Conservation (phyloP, 148 eudicot genomes). For the Diospyros kaki region DNA sequence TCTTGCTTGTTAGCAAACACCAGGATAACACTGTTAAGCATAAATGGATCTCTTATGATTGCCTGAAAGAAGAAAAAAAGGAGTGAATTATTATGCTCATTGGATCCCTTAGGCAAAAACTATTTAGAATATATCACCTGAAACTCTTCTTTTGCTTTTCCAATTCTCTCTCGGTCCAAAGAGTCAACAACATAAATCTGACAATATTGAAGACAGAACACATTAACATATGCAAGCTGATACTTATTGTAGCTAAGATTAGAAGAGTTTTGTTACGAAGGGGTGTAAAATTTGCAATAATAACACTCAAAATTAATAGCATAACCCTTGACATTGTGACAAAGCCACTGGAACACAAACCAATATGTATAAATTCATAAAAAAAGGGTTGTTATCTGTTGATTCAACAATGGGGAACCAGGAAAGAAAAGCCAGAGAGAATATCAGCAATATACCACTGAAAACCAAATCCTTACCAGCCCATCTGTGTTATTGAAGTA, state of each 20-base stretch:
- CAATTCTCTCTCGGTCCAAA: slow-evolving; percentile 91
- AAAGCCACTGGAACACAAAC: not conserved
- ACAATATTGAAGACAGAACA: slow-evolving; percentile 11
- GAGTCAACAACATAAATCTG: slow-evolving; percentile 99
- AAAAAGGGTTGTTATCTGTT: not conserved
- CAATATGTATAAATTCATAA: not conserved
- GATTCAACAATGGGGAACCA: not conserved
- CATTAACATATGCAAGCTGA: not conserved
- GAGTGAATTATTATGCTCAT: slow-evolving; percentile 5
- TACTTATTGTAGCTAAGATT: not conserved
- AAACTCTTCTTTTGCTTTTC: slow-evolving; percentile 86
- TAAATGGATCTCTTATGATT: slow-evolving; percentile 92
- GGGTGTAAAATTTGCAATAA: too few relatives aligned
- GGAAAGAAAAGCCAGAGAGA: not conserved
- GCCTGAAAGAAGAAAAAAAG: slow-evolving; percentile 51
- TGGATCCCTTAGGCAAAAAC: slow-evolving; percentile 9
- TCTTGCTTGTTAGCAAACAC: slow-evolving; percentile 99
- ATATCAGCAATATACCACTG: not conserved
- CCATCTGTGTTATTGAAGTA: slow-evolving; percentile 98
- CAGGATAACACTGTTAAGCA: slow-evolving; percentile 91
- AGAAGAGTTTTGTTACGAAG: too few relatives aligned
- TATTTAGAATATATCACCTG: slow-evolving; percentile 50
- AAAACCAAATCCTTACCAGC: slow-evolving; percentile 48
- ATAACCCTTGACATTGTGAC: not conserved
- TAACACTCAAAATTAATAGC: too few relatives aligned